A percentile compares a stretch with the other conserved stretches of the same genome.
Conservation (phyloP, 2,329 filamentous ascomycete species). For the Pseudogymnoascus sp. region DNA sequence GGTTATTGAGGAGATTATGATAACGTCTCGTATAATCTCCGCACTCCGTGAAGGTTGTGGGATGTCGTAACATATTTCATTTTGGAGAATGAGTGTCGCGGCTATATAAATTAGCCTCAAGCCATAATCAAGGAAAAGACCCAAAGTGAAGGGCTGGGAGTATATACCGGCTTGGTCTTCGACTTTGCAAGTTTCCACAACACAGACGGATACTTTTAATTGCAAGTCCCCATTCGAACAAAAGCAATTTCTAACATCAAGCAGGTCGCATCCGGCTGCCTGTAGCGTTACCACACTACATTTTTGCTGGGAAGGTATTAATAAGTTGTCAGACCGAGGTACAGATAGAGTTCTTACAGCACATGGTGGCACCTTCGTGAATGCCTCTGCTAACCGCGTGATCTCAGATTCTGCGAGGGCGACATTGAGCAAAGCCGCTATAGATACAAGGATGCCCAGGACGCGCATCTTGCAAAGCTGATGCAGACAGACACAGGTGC, state of each 20-base stretch:
- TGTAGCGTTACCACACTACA: background rate
- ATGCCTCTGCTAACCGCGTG: background rate
- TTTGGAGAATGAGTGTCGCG: constrained; percentile 11
- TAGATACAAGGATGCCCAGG: background rate
- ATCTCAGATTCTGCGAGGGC: background rate
- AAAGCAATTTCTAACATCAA: constrained; percentile 13
- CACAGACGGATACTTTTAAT: constrained; percentile 10
- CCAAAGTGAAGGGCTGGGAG: background rate
- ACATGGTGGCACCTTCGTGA: constrained; percentile 6
- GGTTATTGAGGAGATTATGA: constrained; percentile 14
- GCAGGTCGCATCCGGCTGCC: background rate
- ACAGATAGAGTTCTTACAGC: background rate
- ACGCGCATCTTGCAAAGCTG: constrained; percentile 4
- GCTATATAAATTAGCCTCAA: background rate
- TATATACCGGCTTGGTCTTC: constrained; percentile 16
- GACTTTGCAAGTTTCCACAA: constrained; percentile 13
- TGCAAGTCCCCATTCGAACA: constrained; percentile 16
- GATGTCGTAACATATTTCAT: constrained; percentile 14
- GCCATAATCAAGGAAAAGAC: background rate
- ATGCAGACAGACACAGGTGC: background rate
- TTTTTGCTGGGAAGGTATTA: background rate
- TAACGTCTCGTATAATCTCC: constrained; percentile 13
- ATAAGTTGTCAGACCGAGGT: background rate
- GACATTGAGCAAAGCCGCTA: background rate
- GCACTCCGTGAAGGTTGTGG: constrained; percentile 13